Percentiles rank a stretch among this genome's conserved stretches.
These are phyloP conservation scores for Blastocrithidia nonstop DNA, from an alignment of 208 protist genomes.

Conservation along the genomic window DNA sequence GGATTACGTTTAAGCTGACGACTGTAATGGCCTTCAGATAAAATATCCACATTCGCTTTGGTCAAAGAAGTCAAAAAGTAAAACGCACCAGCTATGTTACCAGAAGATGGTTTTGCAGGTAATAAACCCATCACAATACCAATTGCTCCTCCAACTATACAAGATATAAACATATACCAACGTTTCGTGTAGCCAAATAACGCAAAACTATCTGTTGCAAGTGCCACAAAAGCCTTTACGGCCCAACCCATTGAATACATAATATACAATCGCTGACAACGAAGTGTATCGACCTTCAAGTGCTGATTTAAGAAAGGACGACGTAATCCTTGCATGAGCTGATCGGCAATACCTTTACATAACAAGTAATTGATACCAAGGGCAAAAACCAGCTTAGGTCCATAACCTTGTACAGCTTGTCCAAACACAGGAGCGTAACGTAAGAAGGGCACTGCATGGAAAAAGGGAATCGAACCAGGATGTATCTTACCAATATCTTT, in stretches of 20 bases:
- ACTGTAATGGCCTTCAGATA: constrained; percentile 70
- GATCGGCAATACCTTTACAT: constrained; percentile 31
- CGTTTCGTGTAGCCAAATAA: constrained; percentile 61
- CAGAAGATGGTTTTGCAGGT: constrained; percentile 16
- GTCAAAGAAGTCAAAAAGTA: constrained; percentile 43
- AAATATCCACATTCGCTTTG: constrained; percentile 55
- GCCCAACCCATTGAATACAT: constrained; percentile 42
- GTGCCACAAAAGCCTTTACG: constrained; percentile 46
- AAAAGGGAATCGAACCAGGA: constrained; percentile 12
- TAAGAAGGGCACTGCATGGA: constrained; percentile 9
- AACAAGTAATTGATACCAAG: constrained; percentile 33
- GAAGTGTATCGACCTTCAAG: constrained; percentile 12
- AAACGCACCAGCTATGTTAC: constrained; percentile 23
- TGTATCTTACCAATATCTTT: no score
- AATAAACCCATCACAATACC: constrained; percentile 33
- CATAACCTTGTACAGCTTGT: constrained; percentile 19
- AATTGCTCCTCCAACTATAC: constrained; percentile 23
- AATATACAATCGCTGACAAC: constrained; percentile 32
- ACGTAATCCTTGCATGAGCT: constrained; percentile 17
- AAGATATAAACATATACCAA: constrained; percentile 44
- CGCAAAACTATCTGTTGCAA: constrained; percentile 42
- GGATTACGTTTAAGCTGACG: constrained; percentile 36
- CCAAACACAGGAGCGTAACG: constrained; percentile 27
- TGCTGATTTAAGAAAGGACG: constrained; percentile 32
- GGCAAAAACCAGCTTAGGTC: constrained; percentile 11